Evolutionary conservation across 345 rosid species (phyloP), one percentile per base, ranked within the genome.

Genomic region (Ailanthus altissimus): DNA sequence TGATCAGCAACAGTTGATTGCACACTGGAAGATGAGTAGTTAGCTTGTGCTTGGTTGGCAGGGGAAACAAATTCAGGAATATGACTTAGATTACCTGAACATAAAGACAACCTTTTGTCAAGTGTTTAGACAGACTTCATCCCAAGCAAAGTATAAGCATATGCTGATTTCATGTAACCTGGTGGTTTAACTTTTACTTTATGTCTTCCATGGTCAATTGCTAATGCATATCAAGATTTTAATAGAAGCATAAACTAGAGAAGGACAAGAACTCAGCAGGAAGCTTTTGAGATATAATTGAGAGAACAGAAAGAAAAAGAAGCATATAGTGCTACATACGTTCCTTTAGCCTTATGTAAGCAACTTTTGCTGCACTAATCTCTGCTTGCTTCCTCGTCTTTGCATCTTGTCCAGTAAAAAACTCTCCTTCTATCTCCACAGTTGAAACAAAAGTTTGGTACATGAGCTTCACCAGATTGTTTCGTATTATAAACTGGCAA

Each of bases 351-450:
- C 77, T 76, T n/a, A 68, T 65, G 66, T 83, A 90, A 66, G 97
- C 95, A 23, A 84, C 79, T 78, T 87, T 92, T n/a, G 97, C 97
- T 10, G 93, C 95, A 74, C 74, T 88, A 75, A 83, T 60, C 83
- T 92, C 93, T 4, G 97, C 91, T 11, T 81, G 73, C 65, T 89
- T 92, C 81, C 89, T 90, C 18, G 89, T 86, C 81, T 73, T 89
- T 11, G 90, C 81, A 58, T 62, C 86, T 20, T 83, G 82, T 45
- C 97, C 95, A 13, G 8, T 70, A 73, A 87, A 92, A 43, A 10
- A 0, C 54, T 81, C 69, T 62, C 88, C 91, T 14, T 32, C 76
- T 51, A 90, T 75, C 66, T 84, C 87, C 67, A 89, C 93, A 8
- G 76, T 84, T 2, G 95, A 88, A 68, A 72, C 58, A 72, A 92